A percentile compares a stretch with the other conserved stretches of the same genome.
These are phyloP conservation scores for Cinchona pubescens DNA, from an alignment of 257 asterid genomes.

Conservation along the genomic window DNA sequence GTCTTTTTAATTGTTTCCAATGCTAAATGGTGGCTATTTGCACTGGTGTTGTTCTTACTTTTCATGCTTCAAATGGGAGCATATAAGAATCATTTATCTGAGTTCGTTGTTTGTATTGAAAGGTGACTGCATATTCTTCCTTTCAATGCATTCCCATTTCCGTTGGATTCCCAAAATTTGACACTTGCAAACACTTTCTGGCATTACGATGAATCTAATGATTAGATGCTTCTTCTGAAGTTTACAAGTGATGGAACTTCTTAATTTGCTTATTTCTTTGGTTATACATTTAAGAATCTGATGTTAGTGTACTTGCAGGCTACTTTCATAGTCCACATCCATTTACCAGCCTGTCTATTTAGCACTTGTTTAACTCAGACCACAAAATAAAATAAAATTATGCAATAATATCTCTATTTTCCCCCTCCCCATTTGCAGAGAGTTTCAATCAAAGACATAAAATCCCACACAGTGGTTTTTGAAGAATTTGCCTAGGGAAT, in stretches of 20 bases:
- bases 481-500: conserved; percentile 75
- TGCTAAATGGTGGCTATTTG: neutral
- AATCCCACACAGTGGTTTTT: conserved; percentile 78
- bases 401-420: neutral
- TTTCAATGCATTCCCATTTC: too few relatives aligned
- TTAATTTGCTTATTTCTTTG: neutral
- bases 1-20: neutral
- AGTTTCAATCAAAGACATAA: conserved; percentile 58
- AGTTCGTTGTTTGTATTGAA: neutral
- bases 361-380: neutral
- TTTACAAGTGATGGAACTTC: neutral
- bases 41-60: neutral
- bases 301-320: neutral
- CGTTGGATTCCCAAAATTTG: neutral
- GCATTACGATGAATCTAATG: neutral
- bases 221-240: neutral
- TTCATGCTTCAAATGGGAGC: neutral
- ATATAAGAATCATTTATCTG: neutral
- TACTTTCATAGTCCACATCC: neutral
- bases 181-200: neutral
- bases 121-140: neutral
- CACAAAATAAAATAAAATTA: neutral
- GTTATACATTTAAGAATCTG: neutral
- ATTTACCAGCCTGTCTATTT: neutral
- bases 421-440: conserved; percentile 45